A percentile compares a stretch with the other conserved stretches of the same genome.
These are phyloP conservation scores for Leccinum imitatum DNA, from an alignment of 768 basidiomycete species.

Conservation along the genomic window DNA sequence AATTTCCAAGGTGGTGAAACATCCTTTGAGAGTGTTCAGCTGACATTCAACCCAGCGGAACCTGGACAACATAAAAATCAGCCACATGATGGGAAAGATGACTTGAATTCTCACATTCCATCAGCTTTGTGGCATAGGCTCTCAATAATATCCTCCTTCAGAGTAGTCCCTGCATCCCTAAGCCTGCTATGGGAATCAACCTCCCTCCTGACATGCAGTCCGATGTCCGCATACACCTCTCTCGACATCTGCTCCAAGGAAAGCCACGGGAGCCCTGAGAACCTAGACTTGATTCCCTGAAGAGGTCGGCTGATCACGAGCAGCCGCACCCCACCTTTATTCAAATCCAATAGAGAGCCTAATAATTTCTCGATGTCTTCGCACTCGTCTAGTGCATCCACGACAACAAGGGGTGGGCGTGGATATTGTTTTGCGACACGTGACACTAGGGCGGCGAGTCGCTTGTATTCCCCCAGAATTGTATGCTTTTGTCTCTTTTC, in stretches of 20 bases:
- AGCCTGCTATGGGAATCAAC: conserved; percentile 10
- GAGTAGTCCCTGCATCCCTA: background rate
- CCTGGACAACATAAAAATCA: background rate
- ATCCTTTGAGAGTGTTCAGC: background rate
- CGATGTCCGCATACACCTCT: conserved; percentile 10
- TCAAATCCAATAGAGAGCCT: background rate
- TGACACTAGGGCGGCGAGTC: background rate
- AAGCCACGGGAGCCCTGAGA: conserved; percentile 1
- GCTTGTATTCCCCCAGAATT: background rate
- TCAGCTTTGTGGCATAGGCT: background rate
- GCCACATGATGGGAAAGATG: background rate
- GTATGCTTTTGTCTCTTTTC: background rate
- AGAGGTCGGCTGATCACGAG: conserved; percentile 6
- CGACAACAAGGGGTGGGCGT: conserved; percentile 3
- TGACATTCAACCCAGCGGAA: background rate
- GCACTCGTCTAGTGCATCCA: conserved; percentile 23
- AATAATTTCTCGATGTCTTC: conserved; percentile 6
- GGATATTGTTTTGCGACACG: background rate
- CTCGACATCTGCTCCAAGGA: conserved; percentile 2
- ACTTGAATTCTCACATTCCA: conserved; percentile 8
- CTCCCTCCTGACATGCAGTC: conserved; percentile 3
- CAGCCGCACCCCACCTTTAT: background rate
- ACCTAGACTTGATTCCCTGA: conserved; percentile 7
- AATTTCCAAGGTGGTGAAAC: background rate
- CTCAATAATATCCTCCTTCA: conserved; percentile 7